A percentile compares a stretch with the other conserved stretches of the same genome.
Evolutionary conservation across 768 basidiomycete genomes (phyloP).

Genomic region (Mycena vulgaris): DNA sequence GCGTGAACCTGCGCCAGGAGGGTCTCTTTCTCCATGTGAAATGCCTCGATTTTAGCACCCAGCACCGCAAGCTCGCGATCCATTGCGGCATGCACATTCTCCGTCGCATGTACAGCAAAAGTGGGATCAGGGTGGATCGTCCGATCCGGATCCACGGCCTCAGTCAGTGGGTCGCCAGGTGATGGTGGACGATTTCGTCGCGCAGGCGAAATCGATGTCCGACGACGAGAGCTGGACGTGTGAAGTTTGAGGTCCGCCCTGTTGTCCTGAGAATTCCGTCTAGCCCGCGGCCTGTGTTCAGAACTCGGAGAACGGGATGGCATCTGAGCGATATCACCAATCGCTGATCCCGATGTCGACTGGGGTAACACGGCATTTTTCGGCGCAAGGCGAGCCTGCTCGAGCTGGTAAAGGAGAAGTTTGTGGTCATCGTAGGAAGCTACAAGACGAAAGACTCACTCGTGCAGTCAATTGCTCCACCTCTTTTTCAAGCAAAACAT

Average conservation of each 20-base stretch:
- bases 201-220: not conserved
- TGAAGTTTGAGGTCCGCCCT: not conserved
- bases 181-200: not conserved
- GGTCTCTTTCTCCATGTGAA: conserved; percentile 54
- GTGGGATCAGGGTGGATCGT: conserved; percentile 20
- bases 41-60: conserved; percentile 52
- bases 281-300: not conserved
- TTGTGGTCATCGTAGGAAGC: too few species aligned
- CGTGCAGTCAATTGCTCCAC: not conserved
- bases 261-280: not conserved
- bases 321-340: too few species aligned
- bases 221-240: not conserved
- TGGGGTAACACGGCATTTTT: not conserved
- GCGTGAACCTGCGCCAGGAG: conserved; percentile 24
- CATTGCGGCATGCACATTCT: conserved; percentile 36
- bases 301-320: too few species aligned
- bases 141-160: conserved; percentile 23
- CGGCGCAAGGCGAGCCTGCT: not conserved
- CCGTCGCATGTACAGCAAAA: not conserved
- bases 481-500: conserved; percentile 9
- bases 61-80: conserved; percentile 55
- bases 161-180: not conserved
- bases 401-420: not conserved
- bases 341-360: too few species aligned
- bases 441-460: not conserved